phyloP scores from a whole-genome alignment of 2,329 filamentous ascomycete genomes.

The Tolypocladium cylindrosporum region DNA sequence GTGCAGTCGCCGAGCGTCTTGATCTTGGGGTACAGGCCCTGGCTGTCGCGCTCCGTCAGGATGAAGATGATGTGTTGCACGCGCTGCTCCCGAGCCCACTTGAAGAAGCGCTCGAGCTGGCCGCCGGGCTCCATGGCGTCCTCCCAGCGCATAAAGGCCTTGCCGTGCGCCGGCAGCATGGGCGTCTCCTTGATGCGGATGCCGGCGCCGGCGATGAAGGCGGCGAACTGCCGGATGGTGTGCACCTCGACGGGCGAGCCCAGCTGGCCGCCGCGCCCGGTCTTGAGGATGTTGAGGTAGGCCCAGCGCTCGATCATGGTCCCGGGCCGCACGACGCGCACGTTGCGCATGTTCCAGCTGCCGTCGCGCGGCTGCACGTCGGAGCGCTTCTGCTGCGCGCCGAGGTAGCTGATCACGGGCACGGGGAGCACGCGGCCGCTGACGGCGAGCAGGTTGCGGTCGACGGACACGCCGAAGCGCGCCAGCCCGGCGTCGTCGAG shows the following conservation, averaged over 20 bases:
- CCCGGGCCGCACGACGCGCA: constrained; percentile 45
- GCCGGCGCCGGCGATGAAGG: constrained; percentile 27
- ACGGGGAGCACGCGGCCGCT: constrained; percentile 55
- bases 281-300: constrained; percentile 29
- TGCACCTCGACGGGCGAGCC: constrained; percentile 4
- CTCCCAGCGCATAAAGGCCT: constrained; percentile 2
- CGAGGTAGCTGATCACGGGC: constrained; percentile 51
- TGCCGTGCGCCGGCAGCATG: constrained; percentile 3
- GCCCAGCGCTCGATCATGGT: constrained; percentile 37
- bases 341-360: constrained; percentile 57
- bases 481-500: constrained; percentile 38
- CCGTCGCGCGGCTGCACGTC: constrained; percentile 34
- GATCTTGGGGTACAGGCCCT: constrained; percentile 50
- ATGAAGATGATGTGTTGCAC: constrained; percentile 50
- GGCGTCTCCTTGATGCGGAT: constrained; percentile 23
- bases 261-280: neutral
- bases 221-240: constrained; percentile 22
- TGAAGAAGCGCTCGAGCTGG: constrained; percentile 21
- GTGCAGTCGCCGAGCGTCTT: constrained; percentile 60
- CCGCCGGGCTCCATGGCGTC: constrained; percentile 3
- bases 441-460: constrained; percentile 57
- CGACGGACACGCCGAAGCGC: constrained; percentile 54
- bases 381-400: constrained; percentile 9
- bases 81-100: constrained; percentile 15
- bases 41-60: constrained; percentile 39